A percentile compares a stretch with the other conserved stretches of the same genome.
These are phyloP conservation scores for Gloeophyllum trabeum DNA, from an alignment of 768 basidiomycete genomes.

Conservation along the genomic window DNA sequence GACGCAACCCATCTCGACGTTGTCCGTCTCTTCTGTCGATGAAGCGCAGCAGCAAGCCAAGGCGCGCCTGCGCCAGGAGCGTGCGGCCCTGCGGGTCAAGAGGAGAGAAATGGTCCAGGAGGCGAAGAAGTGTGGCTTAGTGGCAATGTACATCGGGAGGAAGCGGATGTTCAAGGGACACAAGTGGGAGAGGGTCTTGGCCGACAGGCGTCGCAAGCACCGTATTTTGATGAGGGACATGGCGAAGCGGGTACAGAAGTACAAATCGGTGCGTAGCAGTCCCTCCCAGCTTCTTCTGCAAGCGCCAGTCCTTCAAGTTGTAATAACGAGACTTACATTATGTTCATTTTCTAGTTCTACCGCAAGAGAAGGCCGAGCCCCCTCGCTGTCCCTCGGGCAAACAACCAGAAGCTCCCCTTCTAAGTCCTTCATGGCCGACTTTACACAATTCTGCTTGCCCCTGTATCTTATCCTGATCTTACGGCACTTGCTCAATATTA, in stretches of 20 bases:
- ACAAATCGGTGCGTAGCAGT: slow-evolving; percentile 40
- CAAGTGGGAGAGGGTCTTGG: slow-evolving; percentile 62
- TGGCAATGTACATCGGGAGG: slow-evolving; percentile 59
- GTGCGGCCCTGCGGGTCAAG: background rate
- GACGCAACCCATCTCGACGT: too few relatives aligned
- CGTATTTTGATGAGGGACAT: slow-evolving; percentile 58
- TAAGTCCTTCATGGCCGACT: background rate
- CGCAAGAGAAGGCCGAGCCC: background rate
- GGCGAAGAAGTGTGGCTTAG: slow-evolving; percentile 19
- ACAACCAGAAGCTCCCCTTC: background rate
- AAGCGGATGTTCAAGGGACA: slow-evolving; percentile 93
- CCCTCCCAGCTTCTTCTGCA: background rate
- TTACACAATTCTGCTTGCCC: too few relatives aligned
- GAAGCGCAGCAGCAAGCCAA: background rate
- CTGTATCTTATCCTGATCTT: too few relatives aligned
- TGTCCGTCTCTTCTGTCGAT: slow-evolving; percentile 6
- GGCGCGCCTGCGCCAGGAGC: background rate
- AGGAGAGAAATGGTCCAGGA: slow-evolving; percentile 8
- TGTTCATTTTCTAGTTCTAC: background rate
- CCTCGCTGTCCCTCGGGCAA: background rate
- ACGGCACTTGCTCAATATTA: too few relatives aligned
- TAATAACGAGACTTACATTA: background rate
- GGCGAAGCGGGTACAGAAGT: slow-evolving; percentile 51
- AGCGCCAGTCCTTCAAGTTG: background rate
- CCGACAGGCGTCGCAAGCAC: slow-evolving; percentile 33